Evolutionary conservation across 345 rosid genomes (phyloP), one percentile per base, ranked within the genome.

Genomic region (Syzygium grande): DNA sequence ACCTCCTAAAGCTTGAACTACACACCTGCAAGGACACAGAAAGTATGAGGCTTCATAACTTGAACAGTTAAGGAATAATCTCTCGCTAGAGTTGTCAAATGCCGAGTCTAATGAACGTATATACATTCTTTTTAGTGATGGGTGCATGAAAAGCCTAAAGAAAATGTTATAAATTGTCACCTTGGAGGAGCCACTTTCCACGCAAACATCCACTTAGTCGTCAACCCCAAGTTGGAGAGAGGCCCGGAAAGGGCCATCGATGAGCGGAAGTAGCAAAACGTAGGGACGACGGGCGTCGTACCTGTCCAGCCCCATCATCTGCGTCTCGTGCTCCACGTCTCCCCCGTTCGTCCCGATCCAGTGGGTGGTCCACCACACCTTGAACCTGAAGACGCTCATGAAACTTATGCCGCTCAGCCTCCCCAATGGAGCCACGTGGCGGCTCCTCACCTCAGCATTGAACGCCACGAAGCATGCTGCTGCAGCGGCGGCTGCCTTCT

Each of bases 341-440:
- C 89, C 3, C 13, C 99, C 99, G 14, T 89, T 95, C 15, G 95
- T 93, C 3, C 98, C 95, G 30, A 93, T 93, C 99, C 99, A 96
- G 27, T 93, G 99, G 86, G 99, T 96, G 0, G 99, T 96, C 99
- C 98, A 96, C 99, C 98, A 98, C 53, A 95, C 97, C 89, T 98
- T 98, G 96, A 98, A 98, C 92, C 98, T 88, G 95, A 98, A 98
- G 51, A 96, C 95, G 92, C 99, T 96, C 98, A 95, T 95, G 93
- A 98, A 98, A 61, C 91, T 89, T 17, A 92, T 92, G 90, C 91
- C 91, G 92, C 88, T 93, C 19, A 98, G 93, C 86, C 95, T 95
- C 11, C 99, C 99, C 7, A 98, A 84, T 19, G 97, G 89, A 0
- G 92, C 94, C 80, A 95, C 97, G 89, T 95, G 99, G 56, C 90